These are phyloP conservation scores for Exophiala dermatitidis DNA, from an alignment of 2,329 filamentous ascomycete genomes.

Conservation along the genomic window DNA sequence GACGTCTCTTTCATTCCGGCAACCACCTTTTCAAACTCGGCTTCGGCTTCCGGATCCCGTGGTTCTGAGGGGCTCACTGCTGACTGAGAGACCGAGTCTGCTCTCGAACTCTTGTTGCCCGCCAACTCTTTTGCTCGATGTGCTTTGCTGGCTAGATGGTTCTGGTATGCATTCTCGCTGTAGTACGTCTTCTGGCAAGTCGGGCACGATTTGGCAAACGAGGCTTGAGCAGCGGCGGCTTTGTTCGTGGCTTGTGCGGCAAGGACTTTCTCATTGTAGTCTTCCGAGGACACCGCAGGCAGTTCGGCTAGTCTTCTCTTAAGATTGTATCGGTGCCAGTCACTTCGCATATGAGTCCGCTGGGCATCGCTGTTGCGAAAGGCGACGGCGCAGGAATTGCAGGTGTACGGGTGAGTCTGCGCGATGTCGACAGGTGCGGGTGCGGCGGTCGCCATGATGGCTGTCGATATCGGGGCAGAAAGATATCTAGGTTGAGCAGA, in stretches of 20 bases:
- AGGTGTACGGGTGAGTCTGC: conserved; percentile 67
- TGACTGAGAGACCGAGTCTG: conserved; percentile 24
- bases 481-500: not conserved
- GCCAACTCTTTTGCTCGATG: conserved; percentile 63
- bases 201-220: conserved; percentile 75
- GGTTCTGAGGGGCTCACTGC: conserved; percentile 2
- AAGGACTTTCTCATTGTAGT: conserved; percentile 92
- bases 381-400: conserved; percentile 95
- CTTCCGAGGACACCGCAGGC: conserved; percentile 81
- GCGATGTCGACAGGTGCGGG: conserved; percentile 17
- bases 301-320: conserved; percentile 88
- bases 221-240: conserved; percentile 78
- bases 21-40: conserved; percentile 66
- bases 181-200: conserved; percentile 88
- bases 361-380: conserved; percentile 92
- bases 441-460: conserved; percentile 18
- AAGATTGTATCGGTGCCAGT: conserved; percentile 98
- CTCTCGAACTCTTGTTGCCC: conserved; percentile 36
- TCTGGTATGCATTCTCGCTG: conserved; percentile 91
- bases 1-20: conserved; percentile 65
- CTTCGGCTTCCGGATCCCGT: conserved; percentile 37
- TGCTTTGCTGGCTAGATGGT: conserved; percentile 85
- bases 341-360: conserved; percentile 91
- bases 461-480: not conserved
- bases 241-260: conserved; percentile 78